phyloP scores from a whole-genome alignment of 306 rosid species.

The Delonix regia region DNA sequence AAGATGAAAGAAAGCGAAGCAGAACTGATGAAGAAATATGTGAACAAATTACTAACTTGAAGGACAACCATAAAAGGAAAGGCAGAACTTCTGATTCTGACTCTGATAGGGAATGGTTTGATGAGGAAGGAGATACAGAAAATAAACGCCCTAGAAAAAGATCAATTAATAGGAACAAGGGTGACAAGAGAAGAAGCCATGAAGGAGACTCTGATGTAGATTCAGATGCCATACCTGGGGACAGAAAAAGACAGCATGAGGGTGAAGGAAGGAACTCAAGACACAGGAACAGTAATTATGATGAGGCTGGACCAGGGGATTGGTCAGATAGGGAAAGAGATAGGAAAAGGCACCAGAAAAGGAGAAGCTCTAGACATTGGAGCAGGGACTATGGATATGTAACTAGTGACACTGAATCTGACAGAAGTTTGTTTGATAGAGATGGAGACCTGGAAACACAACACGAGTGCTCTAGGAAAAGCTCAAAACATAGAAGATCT shows the following conservation, averaged over 20 bases:
- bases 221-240: slow-evolving; percentile 9
- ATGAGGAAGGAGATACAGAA: slow-evolving; percentile 43
- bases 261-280: slow-evolving; percentile 50
- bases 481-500: slow-evolving; percentile 25
- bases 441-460: slow-evolving; percentile 33
- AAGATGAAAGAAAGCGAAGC: slow-evolving; percentile 38
- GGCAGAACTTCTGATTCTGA: slow-evolving; percentile 46
- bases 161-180: slow-evolving; percentile 38
- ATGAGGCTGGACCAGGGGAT: slow-evolving; percentile 24
- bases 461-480: slow-evolving; percentile 36
- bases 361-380: slow-evolving; percentile 42
- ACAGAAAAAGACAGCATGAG: slow-evolving; percentile 27
- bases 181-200: slow-evolving; percentile 29
- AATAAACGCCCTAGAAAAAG: slow-evolving; percentile 30
- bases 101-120: slow-evolving; percentile 51
- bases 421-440: slow-evolving; percentile 31
- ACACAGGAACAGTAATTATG: slow-evolving; percentile 27
- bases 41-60: slow-evolving; percentile 32
- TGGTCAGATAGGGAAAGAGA: slow-evolving; percentile 26
- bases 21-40: slow-evolving; percentile 40
- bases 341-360: slow-evolving; percentile 36
- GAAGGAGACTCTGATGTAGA: slow-evolving; percentile 51
- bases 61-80: slow-evolving; percentile 44
- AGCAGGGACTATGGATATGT: slow-evolving; percentile 6
- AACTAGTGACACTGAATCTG: slow-evolving; percentile 38